A percentile compares a stretch with the other conserved stretches of the same genome.
These are phyloP conservation scores for Gastrolobium bilobum DNA, from an alignment of 306 rosid species.

Conservation along the genomic window DNA sequence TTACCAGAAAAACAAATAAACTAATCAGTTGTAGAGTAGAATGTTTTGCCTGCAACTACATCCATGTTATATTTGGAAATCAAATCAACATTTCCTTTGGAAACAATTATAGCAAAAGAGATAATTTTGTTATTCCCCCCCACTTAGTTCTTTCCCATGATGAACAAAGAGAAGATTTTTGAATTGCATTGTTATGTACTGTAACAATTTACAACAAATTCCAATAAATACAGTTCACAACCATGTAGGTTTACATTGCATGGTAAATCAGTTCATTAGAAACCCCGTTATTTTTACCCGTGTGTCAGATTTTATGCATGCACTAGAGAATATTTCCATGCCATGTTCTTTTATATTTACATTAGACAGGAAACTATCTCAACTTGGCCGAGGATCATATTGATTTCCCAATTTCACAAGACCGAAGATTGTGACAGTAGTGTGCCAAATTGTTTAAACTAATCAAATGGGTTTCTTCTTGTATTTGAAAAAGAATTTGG, in stretches of 20 bases:
- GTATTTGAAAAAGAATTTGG: constrained; percentile 49
- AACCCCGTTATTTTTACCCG: neutral
- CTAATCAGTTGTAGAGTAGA: neutral
- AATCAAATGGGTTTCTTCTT: constrained; percentile 81
- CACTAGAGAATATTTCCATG: neutral
- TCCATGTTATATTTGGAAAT: neutral
- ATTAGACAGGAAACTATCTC: neutral
- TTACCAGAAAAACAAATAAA: too few relatives aligned
- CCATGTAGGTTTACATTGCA: constrained; percentile 8
- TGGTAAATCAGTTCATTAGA: neutral
- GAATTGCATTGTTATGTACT: constrained; percentile 1
- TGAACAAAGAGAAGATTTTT: neutral
- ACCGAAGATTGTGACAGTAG: constrained; percentile 1
- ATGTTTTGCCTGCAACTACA: neutral
- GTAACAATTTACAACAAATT: constrained; percentile 17
- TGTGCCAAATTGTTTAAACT: constrained; percentile 29
- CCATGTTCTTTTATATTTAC: constrained; percentile 27
- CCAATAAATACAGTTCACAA: constrained; percentile 14
- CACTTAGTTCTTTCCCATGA: neutral
- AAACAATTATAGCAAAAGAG: neutral
- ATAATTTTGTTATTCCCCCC: neutral
- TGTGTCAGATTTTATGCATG: neutral
- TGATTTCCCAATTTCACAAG: constrained; percentile 8
- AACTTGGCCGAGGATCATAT: constrained; percentile 18
- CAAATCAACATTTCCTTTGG: neutral